These are phyloP conservation scores for Verticillium tricorpus DNA, from an alignment of 2,329 filamentous ascomycete species.

Conservation along the genomic window DNA sequence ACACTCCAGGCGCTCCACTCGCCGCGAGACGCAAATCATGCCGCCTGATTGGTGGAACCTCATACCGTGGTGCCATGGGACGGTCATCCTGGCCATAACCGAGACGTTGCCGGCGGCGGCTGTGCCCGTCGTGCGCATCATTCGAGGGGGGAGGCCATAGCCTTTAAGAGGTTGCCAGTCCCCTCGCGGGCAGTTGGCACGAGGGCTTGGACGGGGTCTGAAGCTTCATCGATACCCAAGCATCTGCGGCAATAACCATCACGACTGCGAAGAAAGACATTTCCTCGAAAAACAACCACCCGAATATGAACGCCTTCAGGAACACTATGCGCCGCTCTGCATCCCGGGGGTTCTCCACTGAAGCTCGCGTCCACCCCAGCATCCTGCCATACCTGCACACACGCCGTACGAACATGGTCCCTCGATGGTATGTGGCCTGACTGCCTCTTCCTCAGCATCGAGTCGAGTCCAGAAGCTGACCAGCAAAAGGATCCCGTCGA, in stretches of 20 bases:
- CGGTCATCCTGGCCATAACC: background rate
- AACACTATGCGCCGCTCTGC: conserved; percentile 11
- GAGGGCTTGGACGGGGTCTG: background rate
- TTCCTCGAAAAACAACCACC: background rate
- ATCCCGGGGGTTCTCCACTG: conserved; percentile 26
- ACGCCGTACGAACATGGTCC: conserved; percentile 20
- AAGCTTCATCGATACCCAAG: background rate
- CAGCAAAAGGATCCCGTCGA: conserved; percentile 24
- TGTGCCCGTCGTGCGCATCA: background rate
- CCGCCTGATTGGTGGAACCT: background rate
- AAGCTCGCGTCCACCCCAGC: conserved; percentile 27
- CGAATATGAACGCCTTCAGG: background rate
- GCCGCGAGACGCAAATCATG: background rate
- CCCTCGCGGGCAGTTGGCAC: background rate
- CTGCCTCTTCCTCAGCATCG: background rate
- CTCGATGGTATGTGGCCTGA: conserved; percentile 5
- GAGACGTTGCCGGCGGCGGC: background rate
- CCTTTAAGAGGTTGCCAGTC: background rate
- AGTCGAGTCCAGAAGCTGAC: background rate
- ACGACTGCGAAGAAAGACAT: background rate
- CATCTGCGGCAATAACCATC: background rate
- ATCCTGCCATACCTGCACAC: conserved; percentile 26
- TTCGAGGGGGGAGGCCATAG: background rate
- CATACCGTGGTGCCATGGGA: background rate
- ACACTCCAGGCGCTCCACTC: background rate